A percentile compares a stretch with the other conserved stretches of the same genome.
These are phyloP conservation scores for Sanguinoderma infundibulare DNA, from an alignment of 1,284 basidiomycete species.

Conservation along the genomic window DNA sequence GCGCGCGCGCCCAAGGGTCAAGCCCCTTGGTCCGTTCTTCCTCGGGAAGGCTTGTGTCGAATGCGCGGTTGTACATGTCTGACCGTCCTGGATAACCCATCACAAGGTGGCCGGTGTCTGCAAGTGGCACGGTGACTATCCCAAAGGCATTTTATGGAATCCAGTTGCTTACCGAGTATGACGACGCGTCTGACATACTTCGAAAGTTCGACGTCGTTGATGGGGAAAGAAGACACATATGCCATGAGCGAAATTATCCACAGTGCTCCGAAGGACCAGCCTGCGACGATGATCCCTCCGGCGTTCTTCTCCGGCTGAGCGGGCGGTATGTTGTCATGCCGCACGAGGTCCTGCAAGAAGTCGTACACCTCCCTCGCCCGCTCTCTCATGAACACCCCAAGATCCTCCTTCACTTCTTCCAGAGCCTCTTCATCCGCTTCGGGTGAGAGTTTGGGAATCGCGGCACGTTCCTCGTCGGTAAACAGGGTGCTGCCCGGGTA, in stretches of 20 bases:
- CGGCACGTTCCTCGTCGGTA: neutral
- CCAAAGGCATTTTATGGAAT: no score
- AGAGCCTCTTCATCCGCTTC: neutral
- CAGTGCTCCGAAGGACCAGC: constrained; percentile 18
- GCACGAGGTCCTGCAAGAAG: constrained; percentile 16
- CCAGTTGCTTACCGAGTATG: constrained; percentile 10
- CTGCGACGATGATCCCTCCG: constrained; percentile 19
- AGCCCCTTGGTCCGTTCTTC: neutral
- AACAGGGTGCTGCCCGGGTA: neutral
- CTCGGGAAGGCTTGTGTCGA: neutral
- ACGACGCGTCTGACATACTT: constrained; percentile 13
- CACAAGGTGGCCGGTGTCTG: neutral
- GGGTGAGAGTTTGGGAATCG: neutral
- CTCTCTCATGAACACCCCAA: constrained; percentile 6
- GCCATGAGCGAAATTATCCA: constrained; percentile 21
- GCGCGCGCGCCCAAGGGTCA: neutral
- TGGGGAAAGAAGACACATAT: constrained; percentile 1
- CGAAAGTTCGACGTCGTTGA: constrained; percentile 6
- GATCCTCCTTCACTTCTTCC: neutral
- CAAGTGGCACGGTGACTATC: no score
- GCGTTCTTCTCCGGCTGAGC: neutral
- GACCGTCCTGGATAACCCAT: neutral
- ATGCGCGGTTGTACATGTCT: neutral
- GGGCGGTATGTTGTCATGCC: constrained; percentile 1
- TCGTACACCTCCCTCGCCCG: constrained; percentile 17